Conservation (phyloP, 148 eudicot genomes). For the Mesembryanthemum crystallinum region DNA sequence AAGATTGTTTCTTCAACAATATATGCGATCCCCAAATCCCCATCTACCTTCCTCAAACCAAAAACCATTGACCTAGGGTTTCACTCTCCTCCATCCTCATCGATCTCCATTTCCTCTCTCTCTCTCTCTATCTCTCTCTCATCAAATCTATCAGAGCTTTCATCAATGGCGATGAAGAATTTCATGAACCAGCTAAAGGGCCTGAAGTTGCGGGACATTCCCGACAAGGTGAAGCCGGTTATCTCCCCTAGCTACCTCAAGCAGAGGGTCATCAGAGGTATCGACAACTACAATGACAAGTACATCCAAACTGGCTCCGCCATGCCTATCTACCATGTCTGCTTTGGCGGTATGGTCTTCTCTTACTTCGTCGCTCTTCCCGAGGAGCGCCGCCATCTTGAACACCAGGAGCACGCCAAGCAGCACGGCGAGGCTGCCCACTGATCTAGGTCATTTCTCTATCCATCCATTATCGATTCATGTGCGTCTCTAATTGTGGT, state of each 20-base stretch:
- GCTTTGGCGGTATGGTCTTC: slow-evolving; percentile 81
- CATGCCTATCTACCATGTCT: slow-evolving; percentile 65
- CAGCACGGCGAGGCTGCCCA: slow-evolving; percentile 39
- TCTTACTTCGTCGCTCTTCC: slow-evolving; percentile 92
- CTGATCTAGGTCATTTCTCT: not conserved
- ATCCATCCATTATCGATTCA: not conserved
- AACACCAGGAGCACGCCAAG: slow-evolving; percentile 63
- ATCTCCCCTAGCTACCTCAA: slow-evolving; percentile 37
- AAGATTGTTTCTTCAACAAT: too few relatives aligned
- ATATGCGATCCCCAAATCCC: too few relatives aligned
- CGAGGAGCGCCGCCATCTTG: slow-evolving; percentile 93
- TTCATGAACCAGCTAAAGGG: slow-evolving; percentile 64
- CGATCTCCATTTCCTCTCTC: slow-evolving; percentile 15
- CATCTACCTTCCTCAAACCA: too few relatives aligned
- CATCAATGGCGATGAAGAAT: slow-evolving; percentile 50
- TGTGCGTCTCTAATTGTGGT: not conserved
- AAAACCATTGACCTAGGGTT: slow-evolving; percentile 16
- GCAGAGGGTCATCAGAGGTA: slow-evolving; percentile 35
- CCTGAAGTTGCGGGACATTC: slow-evolving; percentile 69
- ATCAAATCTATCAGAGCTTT: not conserved
- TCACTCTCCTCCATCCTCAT: not conserved
- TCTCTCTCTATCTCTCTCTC: not conserved
- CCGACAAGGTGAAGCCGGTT: slow-evolving; percentile 55
- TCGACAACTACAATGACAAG: slow-evolving; percentile 75
- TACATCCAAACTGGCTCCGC: slow-evolving; percentile 68